Conservation (phyloP, 2,329 filamentous ascomycete species). For the Fusarium sambucinum region DNA sequence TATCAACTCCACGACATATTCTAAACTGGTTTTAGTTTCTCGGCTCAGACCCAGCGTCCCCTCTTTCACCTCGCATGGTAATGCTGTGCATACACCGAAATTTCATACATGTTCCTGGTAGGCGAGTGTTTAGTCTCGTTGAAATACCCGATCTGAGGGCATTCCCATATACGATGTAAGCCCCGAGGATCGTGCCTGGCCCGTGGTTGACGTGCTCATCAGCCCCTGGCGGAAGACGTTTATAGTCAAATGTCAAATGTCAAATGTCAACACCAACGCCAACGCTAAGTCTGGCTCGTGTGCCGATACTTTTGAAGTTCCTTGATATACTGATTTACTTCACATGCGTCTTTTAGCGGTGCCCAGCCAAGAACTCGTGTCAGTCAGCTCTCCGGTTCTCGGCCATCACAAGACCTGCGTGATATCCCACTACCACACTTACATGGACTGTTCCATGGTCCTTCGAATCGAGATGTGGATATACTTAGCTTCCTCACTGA, state of each 20-base stretch:
- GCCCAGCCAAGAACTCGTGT: conserved; percentile 20
- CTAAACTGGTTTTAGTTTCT: conserved; percentile 18
- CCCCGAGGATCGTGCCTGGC: conserved; percentile 14
- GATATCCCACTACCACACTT: conserved; percentile 3
- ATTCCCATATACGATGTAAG: conserved; percentile 10
- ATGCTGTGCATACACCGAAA: conserved; percentile 13
- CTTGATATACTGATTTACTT: conserved; percentile 5
- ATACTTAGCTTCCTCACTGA: conserved; percentile 23
- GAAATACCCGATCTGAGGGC: conserved; percentile 10
- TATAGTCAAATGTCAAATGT: conserved; percentile 36
- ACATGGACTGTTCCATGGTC: conserved; percentile 21
- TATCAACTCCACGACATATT: conserved; percentile 18
- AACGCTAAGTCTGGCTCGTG: conserved; percentile 17
- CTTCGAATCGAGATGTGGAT: conserved; percentile 27
- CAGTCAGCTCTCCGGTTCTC: conserved; percentile 19
- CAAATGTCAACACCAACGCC: conserved; percentile 29
- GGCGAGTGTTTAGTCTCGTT: conserved; percentile 4
- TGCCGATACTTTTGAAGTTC: conserved; percentile 4
- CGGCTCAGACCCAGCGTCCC: conserved; percentile 4
- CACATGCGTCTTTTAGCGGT: conserved; percentile 8
- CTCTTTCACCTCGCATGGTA: conserved; percentile 10
- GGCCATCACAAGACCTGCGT: conserved; percentile 10
- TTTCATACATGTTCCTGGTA: conserved; percentile 14
- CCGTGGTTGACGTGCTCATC: conserved; percentile 14
- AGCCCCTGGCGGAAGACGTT: conserved; percentile 33